Evolutionary conservation across 768 basidiomycete species (phyloP), one percentile per base, ranked within the genome.

Genomic region (Nidularia pulvinata): DNA sequence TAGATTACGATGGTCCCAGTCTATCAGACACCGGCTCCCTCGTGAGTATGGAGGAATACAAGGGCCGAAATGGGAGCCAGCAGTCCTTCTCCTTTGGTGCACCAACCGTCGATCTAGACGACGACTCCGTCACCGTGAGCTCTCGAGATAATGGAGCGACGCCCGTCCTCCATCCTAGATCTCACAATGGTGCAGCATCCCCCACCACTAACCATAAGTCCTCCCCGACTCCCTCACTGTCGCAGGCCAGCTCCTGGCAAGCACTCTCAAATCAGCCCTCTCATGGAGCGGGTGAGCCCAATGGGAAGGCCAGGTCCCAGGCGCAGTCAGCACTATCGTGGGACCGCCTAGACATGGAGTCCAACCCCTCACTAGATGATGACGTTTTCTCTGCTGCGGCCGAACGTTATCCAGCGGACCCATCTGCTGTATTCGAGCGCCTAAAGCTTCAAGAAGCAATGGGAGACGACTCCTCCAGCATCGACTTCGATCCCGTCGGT

Each of bases 1-100:
- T 95, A 56, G 94, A 95, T 56, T 95, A 93, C 60, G 95, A 97
- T 66, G 93, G 93, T 0, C 93, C 89, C 11, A 91, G 89, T 69
- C 76, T 97, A 53, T 94, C 92, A 7, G 95, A 97, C 59, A 91
- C 93, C 2, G 85, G 84, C 7, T 95, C 93, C 7, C 71, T 95
- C 14, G 82, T 81, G 19, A 93, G 91, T 65, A 61, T 88, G 63
- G 90, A 95, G 43, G 89, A 92, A 58, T 86, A 85, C 71, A 73
- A 70, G 57, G 74, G 75, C 46, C 73, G 79, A 44, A 88, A 86
- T 59, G 78, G 74, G 52, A 86, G 86, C 60, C 80, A 81, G 49
- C 71, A 73, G 34, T 82, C 84, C 1, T 75, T 87, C 45, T 77
- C 80, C 1, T 76, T 81, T 39, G 69, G 71, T 39, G 63, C 74